Evolutionary conservation across 495 filamentous ascomycete genomes (phyloP), one percentile per base, ranked within the genome.

Genomic region (Penicillium taxi): DNA sequence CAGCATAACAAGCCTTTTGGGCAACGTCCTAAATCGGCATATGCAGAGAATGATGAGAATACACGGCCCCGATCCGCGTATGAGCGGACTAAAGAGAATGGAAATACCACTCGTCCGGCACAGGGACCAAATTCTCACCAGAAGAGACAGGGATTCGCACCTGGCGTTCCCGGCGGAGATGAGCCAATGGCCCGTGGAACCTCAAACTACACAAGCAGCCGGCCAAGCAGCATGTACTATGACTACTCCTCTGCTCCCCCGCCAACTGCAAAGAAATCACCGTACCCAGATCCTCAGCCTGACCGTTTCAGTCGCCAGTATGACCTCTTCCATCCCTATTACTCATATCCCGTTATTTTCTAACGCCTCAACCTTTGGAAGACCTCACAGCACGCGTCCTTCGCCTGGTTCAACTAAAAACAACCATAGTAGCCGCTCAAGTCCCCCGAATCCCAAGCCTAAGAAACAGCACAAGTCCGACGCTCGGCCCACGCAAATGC

Each of bases 111-210:
- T 2, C 64, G 64, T 26, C 50, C n/a, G n/a, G n/a, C n/a, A n/a
- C n/a, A n/a, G n/a, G n/a, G n/a, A n/a, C n/a, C 61, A 11, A 63
- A 71, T 18, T 70, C 67, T 2, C 56, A 59, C 6, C 69, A 50
- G 30, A 76, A 67, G 48, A 71, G 64, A 43, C 61, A 63, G 6
- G 74, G 73, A 2, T 78, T 73, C 47, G 70, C 69, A 27, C 74
- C 75, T 26, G 61, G 61, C 22, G 66, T 62, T 7, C 61, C 71
- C n/a, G 70, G 64, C 21, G 73, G 65, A 20, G 74, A 78, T 44
- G 76, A 78, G 42, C 69, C 71, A 13, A 72, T 72, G 53, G 72
- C 75, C 14, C 53, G 62, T 15, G 67, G 69, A 27, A 67, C 59
- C 23, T 72, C 70, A 3, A 61, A 72, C 1, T 77, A 77, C 45